Percentiles rank a stretch among this genome's conserved stretches.
Conservation (phyloP, 2,329 filamentous ascomycete genomes). For the Colletotrichum abscissum region DNA sequence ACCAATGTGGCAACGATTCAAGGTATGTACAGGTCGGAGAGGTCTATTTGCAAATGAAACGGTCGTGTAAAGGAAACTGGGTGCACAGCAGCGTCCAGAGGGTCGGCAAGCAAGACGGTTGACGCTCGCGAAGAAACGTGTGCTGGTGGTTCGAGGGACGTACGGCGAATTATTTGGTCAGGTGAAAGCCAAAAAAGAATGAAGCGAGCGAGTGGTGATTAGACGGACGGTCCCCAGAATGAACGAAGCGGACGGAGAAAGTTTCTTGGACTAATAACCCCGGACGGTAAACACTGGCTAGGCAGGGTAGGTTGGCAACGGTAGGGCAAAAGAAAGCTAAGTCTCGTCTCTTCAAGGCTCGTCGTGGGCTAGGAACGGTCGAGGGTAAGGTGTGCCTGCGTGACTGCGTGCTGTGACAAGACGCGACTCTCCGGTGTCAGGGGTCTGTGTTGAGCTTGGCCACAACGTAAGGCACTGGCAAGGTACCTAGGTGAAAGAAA, state of each 20-base stretch:
- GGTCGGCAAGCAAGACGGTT: conserved; percentile 4
- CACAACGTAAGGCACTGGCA: conserved; percentile 6
- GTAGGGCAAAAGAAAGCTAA: conserved; percentile 25
- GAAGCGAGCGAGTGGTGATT: not conserved
- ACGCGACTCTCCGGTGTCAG: conserved; percentile 32
- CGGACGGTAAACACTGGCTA: conserved; percentile 13
- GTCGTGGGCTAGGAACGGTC: not conserved
- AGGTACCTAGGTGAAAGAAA: not conserved
- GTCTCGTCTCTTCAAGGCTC: not conserved
- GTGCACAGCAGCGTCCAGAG: conserved; percentile 32
- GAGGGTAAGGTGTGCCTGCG: conserved; percentile 9
- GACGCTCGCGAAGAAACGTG: not conserved
- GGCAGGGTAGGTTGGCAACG: conserved; percentile 8
- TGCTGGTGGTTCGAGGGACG: conserved; percentile 20
- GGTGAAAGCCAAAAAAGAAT: not conserved
- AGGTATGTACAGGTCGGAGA: not conserved
- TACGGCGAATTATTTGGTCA: conserved; percentile 13
- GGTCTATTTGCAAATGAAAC: not conserved
- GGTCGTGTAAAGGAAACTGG: conserved; percentile 2
- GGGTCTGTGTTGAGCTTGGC: conserved; percentile 27
- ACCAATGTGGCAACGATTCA: conserved; percentile 8
- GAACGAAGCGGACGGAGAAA: conserved; percentile 20
- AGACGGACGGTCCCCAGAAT: conserved; percentile 5
- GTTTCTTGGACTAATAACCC: conserved; percentile 25
- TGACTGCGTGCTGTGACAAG: conserved; percentile 20